Evolutionary conservation across 169 alveolate species (phyloP).

Genomic region (Cryptosporidium parvum): DNA sequence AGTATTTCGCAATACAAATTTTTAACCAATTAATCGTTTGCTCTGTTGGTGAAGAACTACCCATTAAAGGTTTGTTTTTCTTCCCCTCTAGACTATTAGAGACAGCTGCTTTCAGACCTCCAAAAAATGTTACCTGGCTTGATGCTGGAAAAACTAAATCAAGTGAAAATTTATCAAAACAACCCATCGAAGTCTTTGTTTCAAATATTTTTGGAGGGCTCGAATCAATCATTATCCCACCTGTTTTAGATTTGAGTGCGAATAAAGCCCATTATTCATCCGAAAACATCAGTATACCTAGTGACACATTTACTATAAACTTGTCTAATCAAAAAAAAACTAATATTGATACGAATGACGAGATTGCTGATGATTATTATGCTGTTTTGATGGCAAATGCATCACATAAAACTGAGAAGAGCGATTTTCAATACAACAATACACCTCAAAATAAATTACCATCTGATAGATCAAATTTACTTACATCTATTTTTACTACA

Average conservation of each 20-base stretch:
- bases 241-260: not conserved
- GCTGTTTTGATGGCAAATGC: conserved; percentile 24
- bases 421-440: not conserved
- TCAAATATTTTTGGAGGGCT: conserved; percentile 72
- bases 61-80: conserved; percentile 32
- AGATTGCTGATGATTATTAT: conserved; percentile 51
- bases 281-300: not conserved
- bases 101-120: conserved; percentile 62
- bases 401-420: conserved; percentile 8
- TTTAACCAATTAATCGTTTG: conserved; percentile 43
- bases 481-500: conserved; percentile 37
- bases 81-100: conserved; percentile 63
- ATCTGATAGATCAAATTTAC: conserved; percentile 42
- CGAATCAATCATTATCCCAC: conserved; percentile 46
- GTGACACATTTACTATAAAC: not conserved
- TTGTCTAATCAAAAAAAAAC: not conserved
- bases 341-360: conserved; percentile 5
- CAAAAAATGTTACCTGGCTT: conserved; percentile 29
- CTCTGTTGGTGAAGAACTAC: conserved; percentile 16
- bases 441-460: not conserved
- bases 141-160: conserved; percentile 8
- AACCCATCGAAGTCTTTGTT: conserved; percentile 28
- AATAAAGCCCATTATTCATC: not conserved
- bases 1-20: conserved; percentile 44
- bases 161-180: not conserved